Base-by-base conservation (phyloP, 179 eudicot species). In the Nepenthes alata region DNA sequence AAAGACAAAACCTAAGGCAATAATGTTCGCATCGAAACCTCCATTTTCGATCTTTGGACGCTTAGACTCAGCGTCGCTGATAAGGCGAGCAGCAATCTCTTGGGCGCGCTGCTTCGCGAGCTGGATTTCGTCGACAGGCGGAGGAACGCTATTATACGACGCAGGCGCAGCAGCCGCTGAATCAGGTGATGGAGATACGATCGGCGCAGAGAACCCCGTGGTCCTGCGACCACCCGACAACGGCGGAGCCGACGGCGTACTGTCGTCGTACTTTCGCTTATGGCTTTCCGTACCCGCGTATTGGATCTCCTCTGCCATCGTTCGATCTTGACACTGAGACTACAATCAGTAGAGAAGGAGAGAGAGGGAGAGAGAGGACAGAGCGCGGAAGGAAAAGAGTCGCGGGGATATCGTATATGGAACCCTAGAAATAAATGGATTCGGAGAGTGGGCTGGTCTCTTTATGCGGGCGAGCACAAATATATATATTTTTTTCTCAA, bases 241-340 rank as follows among this genome's bases (percentile, higher is more conserved):
- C 3, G 86, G 77, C 54, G 82, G 86, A 3, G 72, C 64, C 2
- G 83, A 73, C 0, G 81, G 70, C 13, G 75, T 70, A 6, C 81
- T 45, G 36, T 85, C 95, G 3, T 87, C 97, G 75, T 87, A 89
- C 73, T 89, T 89, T 47, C 97, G 72, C 83, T 89, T 89, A 68
- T 75, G 78, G 76, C 65, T 44, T 36, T 65, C 81, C 37, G 63
- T 64, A 13, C 57, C 69, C 0, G 73, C 70, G 80, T 86, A 86
- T 6, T 74, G 83, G 3, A 74, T 68, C 55, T 88, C 96, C 11
- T 89, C 96, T 41, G 96, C 87, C 95, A 84, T 87, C 55, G 70
- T 35, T 47, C 8, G 45, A 41, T 4, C 45, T 41, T 41, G 45
- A 25, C 25, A 25, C 8, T 4, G 1, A 41, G 8, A 4, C 45